A percentile compares a stretch with the other conserved stretches of the same genome.
Conservation (phyloP, 2,329 filamentous ascomycete genomes). For the Fragosphaeria purpurea region DNA sequence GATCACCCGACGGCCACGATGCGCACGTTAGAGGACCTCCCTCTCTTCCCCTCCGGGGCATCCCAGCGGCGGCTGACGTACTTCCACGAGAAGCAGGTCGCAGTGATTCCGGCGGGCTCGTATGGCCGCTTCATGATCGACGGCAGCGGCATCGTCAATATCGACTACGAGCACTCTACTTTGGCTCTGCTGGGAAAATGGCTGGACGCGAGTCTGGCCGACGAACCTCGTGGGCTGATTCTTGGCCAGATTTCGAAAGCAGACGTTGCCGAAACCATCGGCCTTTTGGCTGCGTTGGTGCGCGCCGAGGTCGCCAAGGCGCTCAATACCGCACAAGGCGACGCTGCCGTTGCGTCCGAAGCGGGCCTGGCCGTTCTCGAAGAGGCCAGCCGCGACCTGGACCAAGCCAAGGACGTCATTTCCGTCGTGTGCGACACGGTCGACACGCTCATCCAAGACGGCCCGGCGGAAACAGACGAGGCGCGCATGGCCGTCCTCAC, state of each 20-base stretch:
- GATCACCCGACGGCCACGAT: conserved; percentile 62
- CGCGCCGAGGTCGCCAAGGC: conserved; percentile 36
- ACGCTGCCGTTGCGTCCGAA: conserved; percentile 16
- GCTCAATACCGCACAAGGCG: conserved; percentile 12
- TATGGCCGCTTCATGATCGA: conserved; percentile 67
- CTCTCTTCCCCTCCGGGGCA: conserved; percentile 47
- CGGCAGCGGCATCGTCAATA: conserved; percentile 61
- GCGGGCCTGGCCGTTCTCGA: conserved; percentile 41
- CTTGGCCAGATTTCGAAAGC: conserved; percentile 47
- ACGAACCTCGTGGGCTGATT: conserved; percentile 42
- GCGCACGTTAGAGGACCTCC: conserved; percentile 52
- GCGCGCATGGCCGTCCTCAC: conserved; percentile 55
- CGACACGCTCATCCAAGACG: conserved; percentile 56
- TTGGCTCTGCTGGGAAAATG: conserved; percentile 70
- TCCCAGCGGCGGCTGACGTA: conserved; percentile 33
- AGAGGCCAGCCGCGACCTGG: conserved; percentile 46
- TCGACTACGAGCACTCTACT: conserved; percentile 71
- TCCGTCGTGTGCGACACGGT: conserved; percentile 76
- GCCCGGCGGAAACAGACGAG: conserved; percentile 46
- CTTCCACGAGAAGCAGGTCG: conserved; percentile 33
- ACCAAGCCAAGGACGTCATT: conserved; percentile 62
- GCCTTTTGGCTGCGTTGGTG: conserved; percentile 62
- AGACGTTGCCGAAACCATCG: conserved; percentile 63
- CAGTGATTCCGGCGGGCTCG: conserved; percentile 57
- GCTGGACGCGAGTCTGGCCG: conserved; percentile 55